Evolutionary conservation across 2,329 filamentous ascomycete species (phyloP).

Genomic region (Aspergillus vadensis): DNA sequence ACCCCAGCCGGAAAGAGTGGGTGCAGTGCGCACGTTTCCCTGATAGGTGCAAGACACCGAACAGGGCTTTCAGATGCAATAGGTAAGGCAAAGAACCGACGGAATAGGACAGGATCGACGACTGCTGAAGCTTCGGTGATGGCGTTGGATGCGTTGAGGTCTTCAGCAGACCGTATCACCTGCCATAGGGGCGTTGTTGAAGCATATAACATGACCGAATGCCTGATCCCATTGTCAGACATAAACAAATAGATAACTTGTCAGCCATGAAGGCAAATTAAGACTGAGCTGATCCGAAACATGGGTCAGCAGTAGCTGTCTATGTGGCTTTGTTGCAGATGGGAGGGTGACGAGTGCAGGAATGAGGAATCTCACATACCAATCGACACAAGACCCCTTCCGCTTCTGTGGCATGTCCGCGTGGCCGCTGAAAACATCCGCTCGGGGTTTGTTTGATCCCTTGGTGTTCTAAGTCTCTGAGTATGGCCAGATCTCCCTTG

Average conservation of each 20-base stretch:
- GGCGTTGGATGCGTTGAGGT: neutral
- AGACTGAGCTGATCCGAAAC: neutral
- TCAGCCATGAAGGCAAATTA: neutral
- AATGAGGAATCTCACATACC: conserved; percentile 1
- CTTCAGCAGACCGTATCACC: neutral
- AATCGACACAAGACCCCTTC: neutral
- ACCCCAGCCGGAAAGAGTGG: neutral
- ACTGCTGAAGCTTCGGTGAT: neutral
- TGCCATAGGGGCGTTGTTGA: neutral
- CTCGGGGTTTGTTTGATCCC: neutral
- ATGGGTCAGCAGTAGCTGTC: neutral
- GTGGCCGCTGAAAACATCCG: neutral
- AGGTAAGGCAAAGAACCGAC: neutral
- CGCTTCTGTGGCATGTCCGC: neutral
- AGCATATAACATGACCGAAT: neutral
- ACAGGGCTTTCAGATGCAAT: no score
- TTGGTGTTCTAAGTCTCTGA: neutral
- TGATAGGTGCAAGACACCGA: no score
- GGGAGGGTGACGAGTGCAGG: neutral
- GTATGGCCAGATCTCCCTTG: neutral
- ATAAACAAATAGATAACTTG: neutral
- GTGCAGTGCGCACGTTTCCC: neutral
- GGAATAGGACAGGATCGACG: conserved; percentile 6
- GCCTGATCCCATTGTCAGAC: neutral
- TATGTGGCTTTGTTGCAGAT: neutral